A percentile compares a stretch with the other conserved stretches of the same genome.
Evolutionary conservation across 176 grass and related monocot genomes (phyloP).

Genomic region (Carex myosuroides): DNA sequence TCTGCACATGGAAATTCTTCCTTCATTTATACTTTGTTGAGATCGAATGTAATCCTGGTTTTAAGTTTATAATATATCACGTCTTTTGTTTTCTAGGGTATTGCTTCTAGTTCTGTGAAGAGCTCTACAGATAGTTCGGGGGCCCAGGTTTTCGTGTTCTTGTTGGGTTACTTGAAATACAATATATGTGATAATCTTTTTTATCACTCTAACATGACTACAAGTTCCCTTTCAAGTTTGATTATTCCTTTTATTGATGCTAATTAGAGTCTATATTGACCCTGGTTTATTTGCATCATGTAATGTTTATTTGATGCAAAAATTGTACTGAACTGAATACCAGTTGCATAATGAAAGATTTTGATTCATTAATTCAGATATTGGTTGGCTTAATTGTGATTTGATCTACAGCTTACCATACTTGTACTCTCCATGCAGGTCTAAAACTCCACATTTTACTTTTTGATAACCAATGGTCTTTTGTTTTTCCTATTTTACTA

Average conservation of each 20-base stretch:
- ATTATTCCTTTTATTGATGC: neutral
- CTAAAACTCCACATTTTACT: slow-evolving; percentile 2
- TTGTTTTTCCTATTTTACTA: slow-evolving; percentile 28
- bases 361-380: neutral
- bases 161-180: slow-evolving; percentile 6
- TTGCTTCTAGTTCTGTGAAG: slow-evolving; percentile 63
- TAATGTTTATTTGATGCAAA: neutral
- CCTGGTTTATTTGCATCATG: neutral
- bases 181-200: neutral
- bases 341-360: neutral
- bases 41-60: neutral
- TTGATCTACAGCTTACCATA: neutral
- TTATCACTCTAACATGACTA: neutral
- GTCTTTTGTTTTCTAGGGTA: slow-evolving; percentile 59
- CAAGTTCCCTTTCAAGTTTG: neutral
- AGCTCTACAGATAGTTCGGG: slow-evolving; percentile 50
- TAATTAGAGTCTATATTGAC: neutral
- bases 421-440: neutral
- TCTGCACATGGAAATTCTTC: neutral
- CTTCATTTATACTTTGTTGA: neutral
- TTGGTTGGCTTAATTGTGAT: neutral
- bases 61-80: slow-evolving; percentile 7
- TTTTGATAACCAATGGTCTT: slow-evolving; percentile 9
- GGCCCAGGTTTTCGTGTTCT: slow-evolving; percentile 39
- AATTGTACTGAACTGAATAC: neutral